These are phyloP conservation scores for Podosphaera leucotricha DNA, from an alignment of 2,329 filamentous ascomycete species.

Conservation along the genomic window DNA sequence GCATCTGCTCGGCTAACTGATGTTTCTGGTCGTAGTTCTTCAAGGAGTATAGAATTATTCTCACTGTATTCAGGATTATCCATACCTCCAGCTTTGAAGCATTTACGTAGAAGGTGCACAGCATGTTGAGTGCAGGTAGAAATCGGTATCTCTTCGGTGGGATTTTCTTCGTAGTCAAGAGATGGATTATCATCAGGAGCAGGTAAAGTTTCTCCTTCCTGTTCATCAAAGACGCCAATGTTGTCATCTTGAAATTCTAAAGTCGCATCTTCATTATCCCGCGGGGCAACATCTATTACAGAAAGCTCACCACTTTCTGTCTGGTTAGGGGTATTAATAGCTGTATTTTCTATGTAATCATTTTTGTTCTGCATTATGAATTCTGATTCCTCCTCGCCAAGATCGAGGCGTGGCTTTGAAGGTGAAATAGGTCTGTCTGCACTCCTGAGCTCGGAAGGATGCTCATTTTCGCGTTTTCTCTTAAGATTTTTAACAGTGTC, in stretches of 20 bases:
- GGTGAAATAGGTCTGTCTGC: constrained; percentile 31
- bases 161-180: constrained; percentile 49
- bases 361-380: background rate
- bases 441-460: constrained; percentile 38
- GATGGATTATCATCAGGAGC: constrained; percentile 57
- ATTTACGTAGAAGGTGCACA: constrained; percentile 76
- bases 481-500: constrained; percentile 70
- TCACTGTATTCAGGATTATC: constrained; percentile 48
- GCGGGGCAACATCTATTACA: constrained; percentile 24
- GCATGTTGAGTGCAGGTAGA: constrained; percentile 86
- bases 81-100: constrained; percentile 54
- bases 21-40: constrained; percentile 66
- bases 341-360: background rate
- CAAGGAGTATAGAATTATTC: constrained; percentile 62
- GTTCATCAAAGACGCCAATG: constrained; percentile 29
- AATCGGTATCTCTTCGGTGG: constrained; percentile 63
- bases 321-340: background rate
- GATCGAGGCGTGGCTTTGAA: constrained; percentile 41
- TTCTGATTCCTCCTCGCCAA: constrained; percentile 34
- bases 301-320: constrained; percentile 15
- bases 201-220: constrained; percentile 22
- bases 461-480: constrained; percentile 72
- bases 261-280: constrained; percentile 21
- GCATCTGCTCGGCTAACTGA: constrained; percentile 70
- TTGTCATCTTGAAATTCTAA: constrained; percentile 29